Base-by-base conservation (phyloP, 768 basidiomycete genomes). In the Rhizopogon salebrosus region DNA sequence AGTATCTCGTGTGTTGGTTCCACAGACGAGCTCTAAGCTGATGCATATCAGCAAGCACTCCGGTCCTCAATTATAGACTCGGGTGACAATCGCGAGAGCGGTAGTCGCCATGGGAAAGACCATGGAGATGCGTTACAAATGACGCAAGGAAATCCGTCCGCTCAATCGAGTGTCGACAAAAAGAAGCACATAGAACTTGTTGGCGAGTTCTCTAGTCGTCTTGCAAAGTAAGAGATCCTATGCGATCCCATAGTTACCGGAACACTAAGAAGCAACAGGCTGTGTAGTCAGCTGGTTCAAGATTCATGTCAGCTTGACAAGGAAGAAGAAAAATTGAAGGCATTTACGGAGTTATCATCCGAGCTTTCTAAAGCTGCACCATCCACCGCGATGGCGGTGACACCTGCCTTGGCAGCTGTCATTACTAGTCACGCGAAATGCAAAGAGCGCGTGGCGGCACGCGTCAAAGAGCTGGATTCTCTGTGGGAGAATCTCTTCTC, bases 401-500 rank as follows among this genome's bases (percentile, higher is more conserved):
- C 72, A 3, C 74, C 80, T 18, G 66, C 75, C 34, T 71, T 82
- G 22, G 73, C 77, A 20, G 72, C 75, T 35, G 70, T 80, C 23
- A 66, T 75, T 53, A 62, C 68, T 36, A 70, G 65, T 29, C 76
- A 79, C 51, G 68, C 69, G 39, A 70, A 76, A 51, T 72, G 65
- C 54, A 75, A 75, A 56, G 68, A 72, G 46, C 72, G 69, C 18
- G 65, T 73, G 26, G 74, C 78, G 49, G 64, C 66, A 42, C 72
- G 66, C 48, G 62, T 70, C 36, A 61, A 64, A 41, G 71, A 70
- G 13, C 71, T 80, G n/a, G 73, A 71, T 48, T 55, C 61, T 24
- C 58, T 79, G 38, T 82, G 81, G 80, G 70, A 68, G 53, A 66
- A 74, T 34, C 64, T 74, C n/a, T 75, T 81, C 46, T 67, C 74